Evolutionary conservation across 345 rosid genomes (phyloP).

Genomic region (Hibiscus trionum): DNA sequence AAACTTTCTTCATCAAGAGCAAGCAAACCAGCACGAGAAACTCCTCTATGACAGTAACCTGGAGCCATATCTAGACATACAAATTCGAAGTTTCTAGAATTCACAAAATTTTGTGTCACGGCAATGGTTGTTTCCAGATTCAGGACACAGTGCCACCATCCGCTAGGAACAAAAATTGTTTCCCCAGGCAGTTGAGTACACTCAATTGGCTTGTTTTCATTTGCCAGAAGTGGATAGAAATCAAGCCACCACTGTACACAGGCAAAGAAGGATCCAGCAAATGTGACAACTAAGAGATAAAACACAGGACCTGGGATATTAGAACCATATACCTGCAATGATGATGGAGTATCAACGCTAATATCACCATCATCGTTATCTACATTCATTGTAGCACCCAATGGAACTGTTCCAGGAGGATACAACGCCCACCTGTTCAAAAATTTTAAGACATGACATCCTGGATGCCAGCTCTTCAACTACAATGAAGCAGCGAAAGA

Average conservation of each 20-base stretch:
- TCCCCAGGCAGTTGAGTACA: constrained; percentile 89
- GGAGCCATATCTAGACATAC: constrained; percentile 98
- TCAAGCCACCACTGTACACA: constrained; percentile 89
- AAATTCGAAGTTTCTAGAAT: constrained; percentile 69
- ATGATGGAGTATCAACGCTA: constrained; percentile 77
- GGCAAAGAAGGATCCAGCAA: constrained; percentile 6
- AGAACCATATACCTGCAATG: constrained; percentile 60
- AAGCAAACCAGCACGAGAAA: constrained; percentile 86
- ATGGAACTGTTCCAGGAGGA: constrained; percentile 96
- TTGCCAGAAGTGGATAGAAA: constrained; percentile 84
- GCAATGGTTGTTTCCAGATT: constrained; percentile 87
- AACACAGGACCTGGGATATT: neutral
- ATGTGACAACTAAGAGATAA: constrained; percentile 11
- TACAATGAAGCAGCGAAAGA: constrained; percentile 3
- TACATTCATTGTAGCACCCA: constrained; percentile 91
- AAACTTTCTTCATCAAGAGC: constrained; percentile 57
- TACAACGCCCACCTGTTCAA: constrained; percentile 86
- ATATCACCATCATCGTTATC: constrained; percentile 94
- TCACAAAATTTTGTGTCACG: constrained; percentile 88
- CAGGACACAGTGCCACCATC: constrained; percentile 98
- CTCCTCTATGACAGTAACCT: constrained; percentile 90
- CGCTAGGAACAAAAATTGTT: constrained; percentile 91
- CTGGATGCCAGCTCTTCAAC: constrained; percentile 11
- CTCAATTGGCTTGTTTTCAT: constrained; percentile 86
- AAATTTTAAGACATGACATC: constrained; percentile 10